phyloP scores from a whole-genome alignment of 257 asterid genomes.

The Ligustrum vulgare region DNA sequence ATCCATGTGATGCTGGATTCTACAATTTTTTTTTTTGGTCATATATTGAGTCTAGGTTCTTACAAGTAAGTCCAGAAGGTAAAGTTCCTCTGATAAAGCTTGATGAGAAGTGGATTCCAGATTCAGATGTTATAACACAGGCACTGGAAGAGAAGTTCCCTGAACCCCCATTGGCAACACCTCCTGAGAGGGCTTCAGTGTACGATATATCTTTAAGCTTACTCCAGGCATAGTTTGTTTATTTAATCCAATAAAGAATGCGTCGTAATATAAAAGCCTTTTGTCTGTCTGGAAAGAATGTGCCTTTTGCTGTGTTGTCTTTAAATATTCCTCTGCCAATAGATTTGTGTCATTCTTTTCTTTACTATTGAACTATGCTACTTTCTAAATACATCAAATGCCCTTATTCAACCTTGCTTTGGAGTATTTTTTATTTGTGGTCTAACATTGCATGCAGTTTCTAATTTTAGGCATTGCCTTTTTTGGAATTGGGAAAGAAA shows the following conservation, averaged over 20 bases:
- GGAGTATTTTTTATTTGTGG: too few relatives aligned
- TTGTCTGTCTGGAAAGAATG: not conserved
- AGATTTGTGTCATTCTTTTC: not conserved
- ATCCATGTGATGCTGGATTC: not conserved
- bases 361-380: not conserved
- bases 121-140: conserved; percentile 90
- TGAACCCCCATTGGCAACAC: conserved; percentile 73
- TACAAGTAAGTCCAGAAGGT: conserved; percentile 77
- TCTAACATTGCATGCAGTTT: not conserved
- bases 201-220: conserved; percentile 38
- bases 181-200: conserved; percentile 83
- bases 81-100: conserved; percentile 86
- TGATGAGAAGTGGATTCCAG: conserved; percentile 90
- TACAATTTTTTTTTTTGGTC: not conserved
- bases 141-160: conserved; percentile 88
- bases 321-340: not conserved
- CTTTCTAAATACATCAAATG: not conserved
- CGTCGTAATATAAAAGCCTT: not conserved
- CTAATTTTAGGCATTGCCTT: not conserved
- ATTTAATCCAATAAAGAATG: not conserved
- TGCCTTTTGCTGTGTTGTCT: too few relatives aligned
- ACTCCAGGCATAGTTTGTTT: not conserved
- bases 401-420: not conserved
- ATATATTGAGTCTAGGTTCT: conserved; percentile 53
- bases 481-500: not conserved